Percentiles rank a stretch among this genome's conserved stretches.
Conservation (phyloP, 306 rosid genomes). For the Dryas alaskensis region DNA sequence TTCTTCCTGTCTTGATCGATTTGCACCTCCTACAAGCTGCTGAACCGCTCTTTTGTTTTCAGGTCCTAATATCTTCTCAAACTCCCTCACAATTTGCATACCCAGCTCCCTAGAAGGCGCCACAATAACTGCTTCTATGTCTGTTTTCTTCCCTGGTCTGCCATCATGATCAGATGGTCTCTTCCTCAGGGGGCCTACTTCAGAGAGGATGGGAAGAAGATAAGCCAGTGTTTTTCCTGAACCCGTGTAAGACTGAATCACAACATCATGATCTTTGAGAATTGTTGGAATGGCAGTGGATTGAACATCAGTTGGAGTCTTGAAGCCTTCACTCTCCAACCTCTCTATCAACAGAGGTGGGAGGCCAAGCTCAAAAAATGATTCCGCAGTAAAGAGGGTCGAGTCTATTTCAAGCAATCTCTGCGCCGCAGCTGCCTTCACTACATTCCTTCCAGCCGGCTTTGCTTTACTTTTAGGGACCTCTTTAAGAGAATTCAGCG, state of each 20-base stretch:
- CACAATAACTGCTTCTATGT: slow-evolving; percentile 75
- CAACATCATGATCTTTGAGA: slow-evolving; percentile 64
- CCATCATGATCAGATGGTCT: slow-evolving; percentile 27
- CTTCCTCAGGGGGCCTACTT: slow-evolving; percentile 59
- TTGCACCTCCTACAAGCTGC: slow-evolving; percentile 98
- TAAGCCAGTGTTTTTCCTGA: slow-evolving; percentile 92
- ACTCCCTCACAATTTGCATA: slow-evolving; percentile 97
- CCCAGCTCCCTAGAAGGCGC: slow-evolving; percentile 98
- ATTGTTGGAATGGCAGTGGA: slow-evolving; percentile 80
- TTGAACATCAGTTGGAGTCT: slow-evolving; percentile 81
- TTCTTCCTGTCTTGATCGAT: slow-evolving; percentile 86
- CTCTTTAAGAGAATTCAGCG: slow-evolving; percentile 35
- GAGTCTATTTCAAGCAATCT: slow-evolving; percentile 42
- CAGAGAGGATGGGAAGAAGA: slow-evolving; percentile 74
- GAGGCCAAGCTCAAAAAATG: slow-evolving; percentile 83
- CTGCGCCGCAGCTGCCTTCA: slow-evolving; percentile 30
- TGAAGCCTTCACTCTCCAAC: slow-evolving; percentile 69
- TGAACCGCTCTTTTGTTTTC: slow-evolving; percentile 66
- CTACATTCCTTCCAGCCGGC: slow-evolving; percentile 31
- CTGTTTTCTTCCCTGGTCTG: slow-evolving; percentile 53
- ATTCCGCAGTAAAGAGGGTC: slow-evolving; percentile 65
- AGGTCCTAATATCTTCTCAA: slow-evolving; percentile 82
- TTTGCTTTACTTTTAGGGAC: slow-evolving; percentile 45
- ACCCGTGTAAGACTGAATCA: slow-evolving; percentile 95
- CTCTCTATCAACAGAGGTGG: slow-evolving; percentile 59